Evolutionary conservation across 441 rosid species (phyloP).

Genomic region (Bocquillonia castaneifolia): DNA sequence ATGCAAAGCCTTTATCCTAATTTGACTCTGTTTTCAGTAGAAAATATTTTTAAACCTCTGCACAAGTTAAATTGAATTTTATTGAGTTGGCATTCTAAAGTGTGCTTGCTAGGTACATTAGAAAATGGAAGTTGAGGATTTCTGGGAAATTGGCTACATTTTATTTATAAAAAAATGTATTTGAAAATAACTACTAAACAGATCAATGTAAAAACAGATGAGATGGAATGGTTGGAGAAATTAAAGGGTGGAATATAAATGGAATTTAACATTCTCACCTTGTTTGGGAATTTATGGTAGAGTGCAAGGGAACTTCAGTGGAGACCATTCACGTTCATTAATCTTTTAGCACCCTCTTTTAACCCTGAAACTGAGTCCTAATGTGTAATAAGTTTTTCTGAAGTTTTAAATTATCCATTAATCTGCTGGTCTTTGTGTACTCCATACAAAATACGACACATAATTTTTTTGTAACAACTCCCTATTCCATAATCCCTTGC

Average conservation of each 20-base stretch:
- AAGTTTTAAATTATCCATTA: neutral
- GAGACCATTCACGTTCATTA: neutral
- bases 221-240: neutral
- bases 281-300: neutral
- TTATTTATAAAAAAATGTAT: neutral
- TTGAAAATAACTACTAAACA: neutral
- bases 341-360: neutral
- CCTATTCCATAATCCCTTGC: neutral
- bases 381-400: too few species aligned
- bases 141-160: neutral
- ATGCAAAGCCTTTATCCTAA: slow-evolving; percentile 3
- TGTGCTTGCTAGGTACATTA: neutral
- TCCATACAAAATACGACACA: neutral
- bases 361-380: neutral
- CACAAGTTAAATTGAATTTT: neutral
- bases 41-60: neutral
- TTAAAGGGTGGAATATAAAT: too few species aligned
- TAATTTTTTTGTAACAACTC: neutral
- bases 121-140: neutral
- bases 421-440: neutral
- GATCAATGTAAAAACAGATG: neutral
- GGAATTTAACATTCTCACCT: too few species aligned
- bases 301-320: neutral
- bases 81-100: neutral
- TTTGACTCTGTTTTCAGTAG: neutral